A percentile compares a stretch with the other conserved stretches of the same genome.
phyloP scores from a whole-genome alignment of 1,284 basidiomycete genomes.

The Pseudozyma sp. region DNA sequence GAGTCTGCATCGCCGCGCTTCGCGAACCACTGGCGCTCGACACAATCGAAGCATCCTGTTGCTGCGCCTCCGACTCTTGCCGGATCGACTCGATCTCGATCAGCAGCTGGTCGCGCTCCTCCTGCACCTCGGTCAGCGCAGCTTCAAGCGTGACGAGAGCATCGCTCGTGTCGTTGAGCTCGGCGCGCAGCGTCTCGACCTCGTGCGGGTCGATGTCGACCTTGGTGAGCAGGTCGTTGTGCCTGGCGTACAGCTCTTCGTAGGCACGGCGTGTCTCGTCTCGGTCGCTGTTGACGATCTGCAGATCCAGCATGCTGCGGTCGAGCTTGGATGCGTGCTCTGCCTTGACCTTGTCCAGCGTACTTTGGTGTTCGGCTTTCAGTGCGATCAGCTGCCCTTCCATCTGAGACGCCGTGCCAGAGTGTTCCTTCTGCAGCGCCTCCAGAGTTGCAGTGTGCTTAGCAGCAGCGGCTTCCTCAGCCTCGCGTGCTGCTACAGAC shows the following conservation, averaged over 20 bases:
- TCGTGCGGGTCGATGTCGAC: conserved; percentile 68
- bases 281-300: conserved; percentile 27
- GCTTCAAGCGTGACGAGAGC: conserved; percentile 68
- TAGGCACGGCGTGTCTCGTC: conserved; percentile 44
- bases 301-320: conserved; percentile 32
- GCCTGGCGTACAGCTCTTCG: conserved; percentile 49
- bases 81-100: conserved; percentile 59
- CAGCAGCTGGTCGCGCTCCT: conserved; percentile 67
- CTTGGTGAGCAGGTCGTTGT: conserved; percentile 41
- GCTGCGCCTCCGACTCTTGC: conserved; percentile 36
- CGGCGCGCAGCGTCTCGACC: conserved; percentile 76
- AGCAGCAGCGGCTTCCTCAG: conserved; percentile 15
- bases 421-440: conserved; percentile 27
- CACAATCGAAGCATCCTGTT: conserved; percentile 14
- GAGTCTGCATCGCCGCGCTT: conserved; percentile 10
- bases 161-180: conserved; percentile 68
- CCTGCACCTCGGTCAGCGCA: conserved; percentile 67
- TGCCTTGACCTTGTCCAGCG: conserved; percentile 16
- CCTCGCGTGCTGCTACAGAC: conserved; percentile 26
- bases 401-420: conserved; percentile 8
- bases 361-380: conserved; percentile 15
- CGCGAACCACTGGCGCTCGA: conserved; percentile 14
- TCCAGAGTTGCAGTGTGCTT: conserved; percentile 23
- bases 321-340: conserved; percentile 45
- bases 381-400: conserved; percentile 14